phyloP scores from a whole-genome alignment of 106 monocot genomes.

The Dendrobium officinale region DNA sequence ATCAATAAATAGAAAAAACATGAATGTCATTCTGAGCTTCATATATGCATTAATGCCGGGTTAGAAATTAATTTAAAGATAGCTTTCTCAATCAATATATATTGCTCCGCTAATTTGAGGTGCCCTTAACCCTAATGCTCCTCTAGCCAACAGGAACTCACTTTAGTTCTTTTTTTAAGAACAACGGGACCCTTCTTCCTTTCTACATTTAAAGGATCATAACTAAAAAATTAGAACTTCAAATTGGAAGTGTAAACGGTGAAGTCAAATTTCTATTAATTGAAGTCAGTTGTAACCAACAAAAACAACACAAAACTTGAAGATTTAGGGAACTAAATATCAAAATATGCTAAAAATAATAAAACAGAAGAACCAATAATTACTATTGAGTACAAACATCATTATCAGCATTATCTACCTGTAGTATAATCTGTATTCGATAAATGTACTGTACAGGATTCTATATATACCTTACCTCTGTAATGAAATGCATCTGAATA shows the following conservation, averaged over 20 bases:
- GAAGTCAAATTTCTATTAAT: neutral
- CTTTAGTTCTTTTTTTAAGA: neutral
- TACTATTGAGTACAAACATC: neutral
- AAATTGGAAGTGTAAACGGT: neutral
- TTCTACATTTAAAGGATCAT: neutral
- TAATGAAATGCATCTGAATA: too few species aligned
- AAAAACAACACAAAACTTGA: neutral
- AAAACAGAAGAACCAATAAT: neutral
- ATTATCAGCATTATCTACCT: neutral
- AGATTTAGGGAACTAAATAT: neutral
- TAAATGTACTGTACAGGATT: too few species aligned
- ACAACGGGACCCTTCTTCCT: neutral
- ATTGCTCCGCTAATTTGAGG: too few species aligned
- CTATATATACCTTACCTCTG: too few species aligned
- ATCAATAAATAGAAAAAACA: too few species aligned
- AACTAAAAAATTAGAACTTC: neutral
- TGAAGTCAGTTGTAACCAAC: neutral
- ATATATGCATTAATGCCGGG: too few species aligned
- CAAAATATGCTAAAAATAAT: neutral
- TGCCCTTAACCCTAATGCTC: too few species aligned
- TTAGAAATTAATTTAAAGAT: too few species aligned
- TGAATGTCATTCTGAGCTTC: too few species aligned
- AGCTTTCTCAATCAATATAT: too few species aligned
- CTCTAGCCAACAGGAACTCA: neutral
- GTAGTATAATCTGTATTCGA: too few species aligned